Evolutionary conservation across 495 filamentous ascomycete species (phyloP).

Genomic region (Neurospora tetrasperma): DNA sequence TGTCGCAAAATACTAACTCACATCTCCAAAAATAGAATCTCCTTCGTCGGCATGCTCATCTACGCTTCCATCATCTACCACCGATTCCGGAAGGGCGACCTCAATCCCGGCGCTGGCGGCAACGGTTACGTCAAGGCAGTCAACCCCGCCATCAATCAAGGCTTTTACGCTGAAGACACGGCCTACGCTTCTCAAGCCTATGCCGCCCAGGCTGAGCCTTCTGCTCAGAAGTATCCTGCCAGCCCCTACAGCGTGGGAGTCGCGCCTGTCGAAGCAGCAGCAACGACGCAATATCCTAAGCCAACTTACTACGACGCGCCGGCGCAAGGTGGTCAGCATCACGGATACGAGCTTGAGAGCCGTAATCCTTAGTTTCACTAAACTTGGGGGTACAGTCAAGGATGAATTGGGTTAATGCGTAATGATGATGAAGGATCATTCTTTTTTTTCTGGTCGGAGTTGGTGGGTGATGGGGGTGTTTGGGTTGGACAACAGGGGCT

Average conservation of each 20-base stretch:
- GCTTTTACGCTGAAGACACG: slow-evolving; percentile 4
- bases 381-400: background rate
- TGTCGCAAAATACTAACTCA: background rate
- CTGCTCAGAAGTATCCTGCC: background rate
- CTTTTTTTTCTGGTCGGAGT: background rate
- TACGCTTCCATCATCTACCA: slow-evolving; percentile 21
- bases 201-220: background rate
- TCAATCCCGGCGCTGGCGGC: background rate
- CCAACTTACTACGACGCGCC: background rate
- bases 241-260: background rate
- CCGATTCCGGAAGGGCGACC: slow-evolving; percentile 14
- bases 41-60: slow-evolving; percentile 24
- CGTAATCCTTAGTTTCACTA: background rate
- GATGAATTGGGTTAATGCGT: background rate
- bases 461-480: background rate
- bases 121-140: slow-evolving; percentile 5
- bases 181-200: slow-evolving; percentile 2
- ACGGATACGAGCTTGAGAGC: background rate
- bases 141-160: slow-evolving; percentile 6
- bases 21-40: slow-evolving; percentile 9
- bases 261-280: background rate
- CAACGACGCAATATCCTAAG: background rate
- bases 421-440: background rate
- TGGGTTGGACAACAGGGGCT: background rate
- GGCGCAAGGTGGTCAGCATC: background rate